Conservation (phyloP, 441 rosid species). For the Gossypium trilobum region DNA sequence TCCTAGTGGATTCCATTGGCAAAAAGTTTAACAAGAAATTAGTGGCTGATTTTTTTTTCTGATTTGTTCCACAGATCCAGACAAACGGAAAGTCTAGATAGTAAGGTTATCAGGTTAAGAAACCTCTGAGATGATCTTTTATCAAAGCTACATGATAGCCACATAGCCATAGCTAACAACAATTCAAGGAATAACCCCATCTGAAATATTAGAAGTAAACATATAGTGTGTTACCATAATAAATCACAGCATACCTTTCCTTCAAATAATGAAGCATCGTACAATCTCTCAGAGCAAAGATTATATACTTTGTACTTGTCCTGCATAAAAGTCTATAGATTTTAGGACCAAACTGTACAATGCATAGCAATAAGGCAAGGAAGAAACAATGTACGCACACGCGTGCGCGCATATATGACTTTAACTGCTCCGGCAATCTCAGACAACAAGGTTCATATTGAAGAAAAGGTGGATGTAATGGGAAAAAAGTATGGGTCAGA, state of each 20-base stretch:
- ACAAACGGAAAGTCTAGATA: background rate
- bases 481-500: background rate
- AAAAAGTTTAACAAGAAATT: background rate
- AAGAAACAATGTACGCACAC: too few species aligned
- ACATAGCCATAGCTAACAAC: background rate
- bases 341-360: conserved; percentile 8
- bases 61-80: background rate
- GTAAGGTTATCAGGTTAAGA: background rate
- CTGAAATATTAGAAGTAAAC: background rate
- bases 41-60: background rate
- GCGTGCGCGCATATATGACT: background rate
- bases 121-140: background rate
- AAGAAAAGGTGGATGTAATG: background rate
- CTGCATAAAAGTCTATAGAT: conserved; percentile 32
- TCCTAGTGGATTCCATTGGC: background rate
- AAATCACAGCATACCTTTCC: conserved; percentile 57
- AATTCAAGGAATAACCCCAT: background rate
- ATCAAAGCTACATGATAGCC: background rate
- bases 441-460: background rate
- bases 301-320: conserved; percentile 86
- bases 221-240: background rate
- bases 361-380: background rate
- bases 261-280: conserved; percentile 60
- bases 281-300: conserved; percentile 88
- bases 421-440: background rate